Evolutionary conservation across 2,329 filamentous ascomycete genomes (phyloP).

Genomic region (Eutypa lata): DNA sequence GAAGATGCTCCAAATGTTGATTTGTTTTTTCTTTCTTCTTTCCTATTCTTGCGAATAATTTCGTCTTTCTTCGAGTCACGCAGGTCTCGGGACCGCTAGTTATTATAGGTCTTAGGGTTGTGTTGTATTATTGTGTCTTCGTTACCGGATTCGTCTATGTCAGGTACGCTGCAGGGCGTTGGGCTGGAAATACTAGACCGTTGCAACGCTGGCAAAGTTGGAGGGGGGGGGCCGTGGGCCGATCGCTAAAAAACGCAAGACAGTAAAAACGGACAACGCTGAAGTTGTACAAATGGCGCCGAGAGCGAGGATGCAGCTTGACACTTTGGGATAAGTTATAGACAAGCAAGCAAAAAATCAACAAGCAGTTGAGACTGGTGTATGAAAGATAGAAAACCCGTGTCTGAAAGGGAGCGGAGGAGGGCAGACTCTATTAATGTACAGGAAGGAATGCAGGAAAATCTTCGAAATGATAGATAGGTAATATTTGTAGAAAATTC

Average conservation of each 20-base stretch:
- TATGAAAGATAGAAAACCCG: conserved; percentile 6
- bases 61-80: conserved; percentile 18
- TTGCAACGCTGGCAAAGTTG: conserved; percentile 10
- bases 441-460: conserved; percentile 17
- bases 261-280: conserved; percentile 17
- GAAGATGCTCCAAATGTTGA: background rate
- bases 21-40: background rate
- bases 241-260: conserved; percentile 23
- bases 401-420: conserved; percentile 13
- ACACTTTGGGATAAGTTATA: conserved; percentile 11
- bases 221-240: conserved; percentile 9
- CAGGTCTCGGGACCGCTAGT: conserved; percentile 26
- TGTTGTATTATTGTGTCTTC: conserved; percentile 24
- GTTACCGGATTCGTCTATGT: conserved; percentile 20
- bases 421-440: conserved; percentile 4
- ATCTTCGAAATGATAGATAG: conserved; percentile 1
- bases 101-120: conserved; percentile 27
- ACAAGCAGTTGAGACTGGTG: background rate
- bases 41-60: conserved; percentile 16
- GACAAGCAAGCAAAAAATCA: conserved; percentile 5
- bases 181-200: conserved; percentile 20
- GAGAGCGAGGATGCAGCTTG: conserved; percentile 13
- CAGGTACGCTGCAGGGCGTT: conserved; percentile 24
- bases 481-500: conserved; percentile 21
- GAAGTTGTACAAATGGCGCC: conserved; percentile 23